Evolutionary conservation across 169 alveolate species (phyloP).

Genomic region (Cryptosporidium parvum): DNA sequence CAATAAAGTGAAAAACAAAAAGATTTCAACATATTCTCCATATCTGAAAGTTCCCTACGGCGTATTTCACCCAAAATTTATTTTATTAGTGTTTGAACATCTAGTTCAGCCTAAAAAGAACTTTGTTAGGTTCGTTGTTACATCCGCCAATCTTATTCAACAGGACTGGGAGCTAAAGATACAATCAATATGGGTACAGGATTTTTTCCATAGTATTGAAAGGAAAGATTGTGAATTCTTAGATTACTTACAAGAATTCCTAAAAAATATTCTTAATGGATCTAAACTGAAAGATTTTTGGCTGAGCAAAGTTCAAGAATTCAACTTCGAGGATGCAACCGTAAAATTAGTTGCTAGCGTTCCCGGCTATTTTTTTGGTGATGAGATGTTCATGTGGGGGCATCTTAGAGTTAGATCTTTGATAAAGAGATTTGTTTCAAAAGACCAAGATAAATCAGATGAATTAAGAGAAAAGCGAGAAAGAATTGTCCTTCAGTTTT

Average conservation of each 20-base stretch:
- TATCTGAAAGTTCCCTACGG: conserved; percentile 42
- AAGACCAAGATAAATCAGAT: neutral
- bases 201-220: neutral
- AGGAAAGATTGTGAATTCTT: conserved; percentile 33
- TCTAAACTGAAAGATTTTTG: conserved; percentile 7
- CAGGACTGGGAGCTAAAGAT: conserved; percentile 46
- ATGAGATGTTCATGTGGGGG: conserved; percentile 28
- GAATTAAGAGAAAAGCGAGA: neutral
- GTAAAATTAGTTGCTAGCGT: conserved; percentile 49
- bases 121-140: conserved; percentile 49
- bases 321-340: conserved; percentile 45
- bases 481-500: conserved; percentile 21
- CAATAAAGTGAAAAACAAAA: neutral
- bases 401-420: conserved; percentile 45
- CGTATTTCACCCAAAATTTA: conserved; percentile 63
- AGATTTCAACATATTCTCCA: conserved; percentile 11
- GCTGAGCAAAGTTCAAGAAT: conserved; percentile 5
- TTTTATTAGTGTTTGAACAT: conserved; percentile 37
- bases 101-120: neutral
- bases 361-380: conserved; percentile 41
- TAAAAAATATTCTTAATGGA: neutral
- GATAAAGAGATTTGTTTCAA: neutral
- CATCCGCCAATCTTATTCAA: conserved; percentile 57
- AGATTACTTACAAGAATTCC: conserved; percentile 11
- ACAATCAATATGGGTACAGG: conserved; percentile 70